Base-by-base conservation (phyloP, 148 eudicot species). In the Rhododendron williamsianum region DNA sequence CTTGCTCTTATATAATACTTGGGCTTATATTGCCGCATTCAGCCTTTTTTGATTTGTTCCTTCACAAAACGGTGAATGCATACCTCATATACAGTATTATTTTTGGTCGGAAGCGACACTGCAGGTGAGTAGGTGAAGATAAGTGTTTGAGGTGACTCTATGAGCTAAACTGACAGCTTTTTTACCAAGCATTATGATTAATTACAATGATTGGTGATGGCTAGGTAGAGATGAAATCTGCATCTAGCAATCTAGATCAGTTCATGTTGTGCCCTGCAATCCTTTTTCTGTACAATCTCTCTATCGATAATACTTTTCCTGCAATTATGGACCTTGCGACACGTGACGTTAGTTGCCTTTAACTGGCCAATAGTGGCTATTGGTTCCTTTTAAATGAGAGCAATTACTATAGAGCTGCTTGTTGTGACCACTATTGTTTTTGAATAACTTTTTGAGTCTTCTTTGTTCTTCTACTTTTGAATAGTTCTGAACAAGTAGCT, bases 141-240 rank as follows among this genome's bases (percentile, higher is more conserved):
- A 82, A 41, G 84, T 82, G 33, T n/a, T 54, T 56, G 83, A 38
- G 76, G 51, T 16, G 11, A 25, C 35, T 41, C 36, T n/a, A 36
- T 38, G 74, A 36, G 76, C 73, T 81, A 38, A 82, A 38, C 76
- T 82, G 27, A 65, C 84, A 23, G 35, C n/a, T 9, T 81, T 35
- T 56, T 54, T 54, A 27, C 27, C 27, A 67, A 67, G 73, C 35
- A 67, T 25, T n/a, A 9, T 67, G 73, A 25, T n/a, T 78, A 30
- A 65, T 74, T 51, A 6, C 23, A 60, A 60, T 63, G 51, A 82
- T 13, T 36, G 84, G 36, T 21, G 58, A 71, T 72, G 27, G 65
- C 27, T 48, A 48, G 83, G n/a, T 33, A 23, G 46, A n/a, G 85
- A 4, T 13, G 67, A 25, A 83, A 76, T 74, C 85, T 51, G 54